Evolutionary conservation across 2,329 filamentous ascomycete genomes (phyloP).

Genomic region (Rosellinia necatrix): DNA sequence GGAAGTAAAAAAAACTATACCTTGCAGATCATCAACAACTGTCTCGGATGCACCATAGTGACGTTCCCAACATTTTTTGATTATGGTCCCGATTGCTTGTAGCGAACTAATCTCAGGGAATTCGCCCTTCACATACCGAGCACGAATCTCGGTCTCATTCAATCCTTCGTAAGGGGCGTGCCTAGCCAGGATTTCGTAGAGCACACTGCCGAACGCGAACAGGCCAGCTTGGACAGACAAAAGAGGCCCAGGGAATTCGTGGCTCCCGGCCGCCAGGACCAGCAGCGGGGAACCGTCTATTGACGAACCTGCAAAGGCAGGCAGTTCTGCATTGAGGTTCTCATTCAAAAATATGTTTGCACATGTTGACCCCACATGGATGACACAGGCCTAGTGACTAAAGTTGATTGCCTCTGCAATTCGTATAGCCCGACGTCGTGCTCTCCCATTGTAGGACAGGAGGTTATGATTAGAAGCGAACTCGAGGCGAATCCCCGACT

Average conservation of each 20-base stretch:
- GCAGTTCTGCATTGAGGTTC: not conserved
- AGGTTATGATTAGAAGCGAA: not conserved
- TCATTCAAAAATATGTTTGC: not conserved
- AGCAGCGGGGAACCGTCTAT: not conserved
- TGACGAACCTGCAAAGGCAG: not conserved
- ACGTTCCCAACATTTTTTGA: not conserved
- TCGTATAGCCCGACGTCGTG: not conserved
- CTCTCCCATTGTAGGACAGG: not conserved
- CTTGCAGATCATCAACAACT: not conserved
- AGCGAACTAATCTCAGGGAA: not conserved
- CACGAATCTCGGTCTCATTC: not conserved
- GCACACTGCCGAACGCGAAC: not conserved
- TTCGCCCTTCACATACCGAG: not conserved
- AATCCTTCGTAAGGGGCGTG: not conserved
- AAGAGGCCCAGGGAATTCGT: not conserved
- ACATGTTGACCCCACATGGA: not conserved
- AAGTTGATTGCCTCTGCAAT: not conserved
- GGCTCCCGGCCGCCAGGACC: not conserved
- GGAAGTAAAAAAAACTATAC: not conserved
- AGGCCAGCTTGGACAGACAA: not conserved
- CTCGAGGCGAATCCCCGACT: not conserved
- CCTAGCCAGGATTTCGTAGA: not conserved
- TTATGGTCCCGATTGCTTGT: not conserved
- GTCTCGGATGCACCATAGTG: not conserved
- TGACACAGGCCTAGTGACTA: not conserved